Percentiles rank a stretch among this genome's conserved stretches.
Conservation (phyloP, 2,329 filamentous ascomycete species). For the Fusarium proliferatum region DNA sequence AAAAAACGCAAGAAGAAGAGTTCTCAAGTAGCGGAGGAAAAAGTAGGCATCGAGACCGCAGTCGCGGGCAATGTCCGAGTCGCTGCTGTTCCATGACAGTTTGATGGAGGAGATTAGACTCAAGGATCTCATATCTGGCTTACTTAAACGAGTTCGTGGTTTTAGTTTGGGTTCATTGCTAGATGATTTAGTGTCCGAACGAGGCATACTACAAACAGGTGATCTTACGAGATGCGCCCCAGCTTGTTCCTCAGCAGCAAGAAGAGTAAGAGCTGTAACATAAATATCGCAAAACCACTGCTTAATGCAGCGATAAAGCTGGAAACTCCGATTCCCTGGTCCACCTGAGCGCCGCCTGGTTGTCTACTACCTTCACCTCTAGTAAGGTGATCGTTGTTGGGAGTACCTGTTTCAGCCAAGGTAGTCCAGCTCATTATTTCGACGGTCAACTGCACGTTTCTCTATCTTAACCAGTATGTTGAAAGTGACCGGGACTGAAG, state of each 20-base stretch:
- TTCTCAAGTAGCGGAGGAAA: constrained; percentile 85
- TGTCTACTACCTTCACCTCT: not conserved
- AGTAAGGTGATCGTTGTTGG: not conserved
- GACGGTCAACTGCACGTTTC: not conserved
- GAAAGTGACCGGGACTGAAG: not conserved
- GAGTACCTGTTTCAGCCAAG: not conserved
- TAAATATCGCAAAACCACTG: constrained; percentile 71
- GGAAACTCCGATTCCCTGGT: constrained; percentile 55
- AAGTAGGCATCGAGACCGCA: constrained; percentile 97
- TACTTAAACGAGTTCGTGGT: constrained; percentile 52
- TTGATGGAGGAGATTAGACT: constrained; percentile 48
- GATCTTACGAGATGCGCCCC: constrained; percentile 80
- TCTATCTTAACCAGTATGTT: no score
- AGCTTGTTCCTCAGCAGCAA: constrained; percentile 81
- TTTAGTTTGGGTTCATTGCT: constrained; percentile 82
- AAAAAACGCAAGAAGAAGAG: constrained; percentile 88
- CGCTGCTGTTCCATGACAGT: constrained; percentile 73
- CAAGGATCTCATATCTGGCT: not conserved
- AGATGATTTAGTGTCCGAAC: not conserved
- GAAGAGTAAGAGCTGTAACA: constrained; percentile 74
- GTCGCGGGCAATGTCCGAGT: constrained; percentile 89
- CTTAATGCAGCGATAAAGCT: constrained; percentile 72
- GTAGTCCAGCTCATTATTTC: not conserved
- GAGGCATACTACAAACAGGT: not conserved
- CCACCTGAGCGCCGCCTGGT: constrained; percentile 52